Percentiles rank a stretch among this genome's conserved stretches.
phyloP scores from a whole-genome alignment of 257 asterid species.

The Salvia hispanica region DNA sequence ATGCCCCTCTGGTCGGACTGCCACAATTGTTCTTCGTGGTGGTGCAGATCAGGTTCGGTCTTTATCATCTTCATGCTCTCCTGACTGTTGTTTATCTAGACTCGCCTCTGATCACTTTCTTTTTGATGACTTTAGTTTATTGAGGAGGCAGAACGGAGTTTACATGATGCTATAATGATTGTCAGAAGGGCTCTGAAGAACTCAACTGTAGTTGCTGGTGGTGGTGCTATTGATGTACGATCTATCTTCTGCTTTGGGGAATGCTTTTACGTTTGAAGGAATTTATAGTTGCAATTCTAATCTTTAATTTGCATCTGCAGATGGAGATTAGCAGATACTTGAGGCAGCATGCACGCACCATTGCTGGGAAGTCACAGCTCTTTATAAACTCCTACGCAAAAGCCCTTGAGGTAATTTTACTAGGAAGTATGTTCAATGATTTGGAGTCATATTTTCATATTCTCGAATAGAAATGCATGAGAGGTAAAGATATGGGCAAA shows the following conservation, averaged over 20 bases:
- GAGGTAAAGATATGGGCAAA: not conserved
- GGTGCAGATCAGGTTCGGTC: slow-evolving; percentile 91
- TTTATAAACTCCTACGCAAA: slow-evolving; percentile 87
- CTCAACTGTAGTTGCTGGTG: slow-evolving; percentile 91
- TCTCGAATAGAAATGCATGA: not conserved
- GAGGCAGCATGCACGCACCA: slow-evolving; percentile 90
- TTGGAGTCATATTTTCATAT: not conserved
- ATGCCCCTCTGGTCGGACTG: slow-evolving; percentile 84
- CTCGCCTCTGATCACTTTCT: slow-evolving; percentile 30
- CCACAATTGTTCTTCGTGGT: slow-evolving; percentile 95
- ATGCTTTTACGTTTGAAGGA: slow-evolving; percentile 2
- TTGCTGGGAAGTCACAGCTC: slow-evolving; percentile 85
- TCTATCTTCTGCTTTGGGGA: slow-evolving; percentile 22
- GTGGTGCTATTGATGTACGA: slow-evolving; percentile 91
- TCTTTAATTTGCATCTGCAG: slow-evolving; percentile 41
- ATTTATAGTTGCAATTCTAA: not conserved
- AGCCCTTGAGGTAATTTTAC: slow-evolving; percentile 76
- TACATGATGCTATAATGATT: slow-evolving; percentile 80
- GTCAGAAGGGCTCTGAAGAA: slow-evolving; percentile 86
- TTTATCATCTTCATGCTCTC: slow-evolving; percentile 15
- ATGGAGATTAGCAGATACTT: slow-evolving; percentile 86
- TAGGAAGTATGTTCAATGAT: not conserved
- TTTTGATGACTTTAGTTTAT: slow-evolving; percentile 47
- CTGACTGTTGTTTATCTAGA: slow-evolving; percentile 3
- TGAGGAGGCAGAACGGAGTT: slow-evolving; percentile 75